phyloP scores from a whole-genome alignment of 2,329 filamentous ascomycete genomes.

The Penicillium concentricum region DNA sequence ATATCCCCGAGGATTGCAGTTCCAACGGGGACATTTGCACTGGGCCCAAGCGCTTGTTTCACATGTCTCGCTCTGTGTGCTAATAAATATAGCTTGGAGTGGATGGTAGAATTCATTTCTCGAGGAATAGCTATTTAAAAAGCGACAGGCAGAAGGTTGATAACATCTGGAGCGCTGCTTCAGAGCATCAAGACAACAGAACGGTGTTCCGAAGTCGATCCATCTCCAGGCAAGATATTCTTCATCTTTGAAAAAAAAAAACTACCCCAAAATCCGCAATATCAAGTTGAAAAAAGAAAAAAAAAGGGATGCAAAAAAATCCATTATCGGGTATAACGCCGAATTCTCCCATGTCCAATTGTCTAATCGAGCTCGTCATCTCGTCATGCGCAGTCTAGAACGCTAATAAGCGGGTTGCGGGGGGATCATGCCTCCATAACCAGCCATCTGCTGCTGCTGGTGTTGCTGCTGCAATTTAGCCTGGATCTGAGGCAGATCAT shows the following conservation, averaged over 20 bases:
- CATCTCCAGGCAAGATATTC: background rate
- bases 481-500: conserved; percentile 58
- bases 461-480: conserved; percentile 48
- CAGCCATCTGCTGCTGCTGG: conserved; percentile 40
- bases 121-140: background rate
- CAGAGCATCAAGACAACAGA: background rate
- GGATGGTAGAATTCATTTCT: background rate
- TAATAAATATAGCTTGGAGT: background rate
- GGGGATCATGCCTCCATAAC: conserved; percentile 41
- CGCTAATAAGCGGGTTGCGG: conserved; percentile 37
- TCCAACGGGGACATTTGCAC: background rate
- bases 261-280: background rate
- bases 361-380: conserved; percentile 28
- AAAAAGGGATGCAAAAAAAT: conserved; percentile 11
- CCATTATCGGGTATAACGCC: conserved; percentile 32
- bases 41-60: background rate
- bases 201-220: background rate
- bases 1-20: background rate
- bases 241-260: background rate
- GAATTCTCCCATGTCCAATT: conserved; percentile 29
- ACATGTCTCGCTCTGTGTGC: background rate
- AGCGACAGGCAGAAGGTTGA: background rate
- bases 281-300: conserved; percentile 2
- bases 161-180: background rate
- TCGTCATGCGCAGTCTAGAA: conserved; percentile 22